These are phyloP conservation scores for Coemansia sp. DNA, from an alignment of 192 early-diverging fungal genomes.

Conservation along the genomic window DNA sequence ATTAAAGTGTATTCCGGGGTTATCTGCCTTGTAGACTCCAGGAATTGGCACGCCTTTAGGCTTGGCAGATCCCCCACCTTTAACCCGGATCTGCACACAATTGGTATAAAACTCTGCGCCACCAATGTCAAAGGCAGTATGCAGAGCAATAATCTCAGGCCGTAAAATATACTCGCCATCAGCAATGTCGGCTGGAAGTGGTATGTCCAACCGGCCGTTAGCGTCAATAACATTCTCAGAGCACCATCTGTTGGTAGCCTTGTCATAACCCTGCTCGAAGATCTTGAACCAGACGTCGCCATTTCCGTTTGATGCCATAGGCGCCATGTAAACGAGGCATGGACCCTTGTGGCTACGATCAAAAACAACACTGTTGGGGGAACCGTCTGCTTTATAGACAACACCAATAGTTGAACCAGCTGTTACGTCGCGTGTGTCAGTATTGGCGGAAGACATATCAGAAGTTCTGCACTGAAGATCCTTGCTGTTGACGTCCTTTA, in stretches of 20 bases:
- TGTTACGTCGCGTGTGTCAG: slow-evolving; percentile 13
- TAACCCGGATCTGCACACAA: slow-evolving; percentile 9
- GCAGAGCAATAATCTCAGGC: slow-evolving; percentile 23
- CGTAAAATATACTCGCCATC: slow-evolving; percentile 27
- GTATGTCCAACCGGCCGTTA: slow-evolving; percentile 22
- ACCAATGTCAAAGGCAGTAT: slow-evolving; percentile 3
- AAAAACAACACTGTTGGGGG: not conserved
- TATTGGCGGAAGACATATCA: not conserved
- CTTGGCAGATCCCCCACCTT: slow-evolving; percentile 7
- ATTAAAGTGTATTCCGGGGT: slow-evolving; percentile 15
- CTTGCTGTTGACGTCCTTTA: slow-evolving; percentile 11
- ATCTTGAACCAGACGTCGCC: slow-evolving; percentile 35
- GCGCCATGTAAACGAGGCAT: slow-evolving; percentile 31
- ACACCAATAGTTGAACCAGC: slow-evolving; percentile 20
- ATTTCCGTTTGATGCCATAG: slow-evolving; percentile 8
- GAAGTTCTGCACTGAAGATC: slow-evolving; percentile 22
- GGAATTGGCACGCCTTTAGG: slow-evolving; percentile 18
- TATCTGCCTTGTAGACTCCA: slow-evolving; percentile 17
- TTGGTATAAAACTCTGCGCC: slow-evolving; percentile 21
- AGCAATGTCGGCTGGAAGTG: slow-evolving; percentile 20
- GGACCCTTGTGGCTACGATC: slow-evolving; percentile 20
- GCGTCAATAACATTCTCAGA: slow-evolving; percentile 19
- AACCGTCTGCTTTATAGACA: slow-evolving; percentile 13
- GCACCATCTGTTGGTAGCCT: slow-evolving; percentile 23
- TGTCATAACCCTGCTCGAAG: slow-evolving; percentile 30